Conservation (phyloP, 2,329 filamentous ascomycete genomes). For the Alternaria postmessia region DNA sequence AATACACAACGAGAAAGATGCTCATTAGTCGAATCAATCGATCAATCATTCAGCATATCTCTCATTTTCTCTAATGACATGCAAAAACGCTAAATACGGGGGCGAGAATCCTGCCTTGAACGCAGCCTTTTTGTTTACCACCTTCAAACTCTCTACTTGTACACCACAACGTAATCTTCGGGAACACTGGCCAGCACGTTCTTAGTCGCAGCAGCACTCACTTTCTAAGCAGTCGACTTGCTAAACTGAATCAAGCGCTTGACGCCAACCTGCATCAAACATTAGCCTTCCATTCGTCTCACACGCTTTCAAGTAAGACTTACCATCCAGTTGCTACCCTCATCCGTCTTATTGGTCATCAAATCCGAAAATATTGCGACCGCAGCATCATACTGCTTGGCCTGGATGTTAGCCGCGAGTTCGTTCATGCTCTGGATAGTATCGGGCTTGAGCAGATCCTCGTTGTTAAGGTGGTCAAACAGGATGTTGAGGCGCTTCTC, state of each 20-base stretch:
- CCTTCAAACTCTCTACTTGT: conserved; percentile 5
- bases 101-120: background rate
- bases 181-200: background rate
- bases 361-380: conserved; percentile 55
- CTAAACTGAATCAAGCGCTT: conserved; percentile 51
- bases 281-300: conserved; percentile 12
- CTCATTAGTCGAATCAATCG: background rate
- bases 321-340: conserved; percentile 62
- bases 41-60: background rate
- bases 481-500: conserved; percentile 90
- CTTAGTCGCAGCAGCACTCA: background rate
- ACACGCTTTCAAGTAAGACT: conserved; percentile 35
- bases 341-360: conserved; percentile 58
- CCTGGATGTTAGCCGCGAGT: conserved; percentile 56
- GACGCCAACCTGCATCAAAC: conserved; percentile 41
- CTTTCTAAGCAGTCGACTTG: conserved; percentile 38
- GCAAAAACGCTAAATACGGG: background rate
- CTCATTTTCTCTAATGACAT: background rate
- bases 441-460: conserved; percentile 83
- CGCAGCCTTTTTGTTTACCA: background rate
- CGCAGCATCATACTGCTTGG: conserved; percentile 56
- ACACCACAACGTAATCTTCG: background rate
- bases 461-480: conserved; percentile 98
- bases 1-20: background rate
- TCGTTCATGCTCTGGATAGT: conserved; percentile 73